Conservation (phyloP, 441 rosid species). For the Theobroma grandiflorum region DNA sequence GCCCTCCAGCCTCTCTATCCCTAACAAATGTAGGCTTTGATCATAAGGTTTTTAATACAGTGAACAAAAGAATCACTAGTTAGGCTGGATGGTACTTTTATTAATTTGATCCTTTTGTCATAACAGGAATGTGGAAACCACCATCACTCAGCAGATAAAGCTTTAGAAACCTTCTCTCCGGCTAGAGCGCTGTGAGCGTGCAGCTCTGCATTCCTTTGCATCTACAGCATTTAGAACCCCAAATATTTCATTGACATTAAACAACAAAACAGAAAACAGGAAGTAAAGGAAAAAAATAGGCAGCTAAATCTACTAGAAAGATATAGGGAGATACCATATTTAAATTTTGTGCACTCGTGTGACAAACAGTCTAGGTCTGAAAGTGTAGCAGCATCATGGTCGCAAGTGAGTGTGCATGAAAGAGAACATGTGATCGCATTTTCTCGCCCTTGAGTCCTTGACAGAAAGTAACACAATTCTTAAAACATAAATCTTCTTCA, state of each 20-base stretch:
- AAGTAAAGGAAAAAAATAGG: no score
- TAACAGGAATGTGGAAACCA: neutral
- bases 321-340: no score
- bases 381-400: neutral
- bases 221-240: neutral
- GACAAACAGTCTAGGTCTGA: neutral
- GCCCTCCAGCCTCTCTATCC: no score
- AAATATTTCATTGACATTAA: no score
- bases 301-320: no score
- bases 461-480: neutral
- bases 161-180: neutral
- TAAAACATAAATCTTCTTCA: neutral
- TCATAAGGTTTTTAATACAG: no score
- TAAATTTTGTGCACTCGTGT: neutral
- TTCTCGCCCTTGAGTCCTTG: neutral
- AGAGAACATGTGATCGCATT: neutral
- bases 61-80: neutral
- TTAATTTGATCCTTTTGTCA: neutral
- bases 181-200: neutral
- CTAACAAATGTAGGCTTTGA: no score
- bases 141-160: neutral
- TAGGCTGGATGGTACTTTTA: neutral
- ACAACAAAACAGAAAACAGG: no score
- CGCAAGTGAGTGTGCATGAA: neutral
- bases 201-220: neutral